These are phyloP conservation scores for Dendrobium officinale DNA, from an alignment of 106 monocot genomes.

Conservation along the genomic window DNA sequence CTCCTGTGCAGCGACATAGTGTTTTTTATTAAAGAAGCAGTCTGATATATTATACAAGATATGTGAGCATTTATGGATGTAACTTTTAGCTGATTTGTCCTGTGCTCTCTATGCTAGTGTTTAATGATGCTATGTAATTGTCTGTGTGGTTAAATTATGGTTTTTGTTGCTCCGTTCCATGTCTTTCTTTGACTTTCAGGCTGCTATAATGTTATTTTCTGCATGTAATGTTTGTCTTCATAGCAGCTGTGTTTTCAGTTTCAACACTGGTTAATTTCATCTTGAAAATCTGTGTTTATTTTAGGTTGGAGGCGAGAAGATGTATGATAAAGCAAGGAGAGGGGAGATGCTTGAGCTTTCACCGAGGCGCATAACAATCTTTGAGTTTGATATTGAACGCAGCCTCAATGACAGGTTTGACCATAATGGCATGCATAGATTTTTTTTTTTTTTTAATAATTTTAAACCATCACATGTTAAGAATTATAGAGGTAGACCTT, in stretches of 20 bases:
- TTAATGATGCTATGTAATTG: neutral
- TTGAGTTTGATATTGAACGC: constrained; percentile 83
- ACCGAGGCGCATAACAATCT: constrained; percentile 86
- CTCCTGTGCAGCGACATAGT: neutral
- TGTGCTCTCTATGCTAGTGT: neutral
- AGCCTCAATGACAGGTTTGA: constrained; percentile 90
- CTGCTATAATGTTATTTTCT: neutral
- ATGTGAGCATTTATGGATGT: neutral
- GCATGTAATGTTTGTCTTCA: neutral
- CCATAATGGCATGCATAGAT: neutral
- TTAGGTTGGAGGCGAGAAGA: constrained; percentile 86
- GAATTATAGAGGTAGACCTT: no score
- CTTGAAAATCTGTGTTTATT: neutral
- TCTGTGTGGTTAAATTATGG: neutral
- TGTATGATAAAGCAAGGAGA: constrained; percentile 97
- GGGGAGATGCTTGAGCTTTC: constrained; percentile 93
- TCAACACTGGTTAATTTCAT: neutral
- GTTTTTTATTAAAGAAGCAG: neutral
- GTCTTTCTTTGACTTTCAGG: neutral
- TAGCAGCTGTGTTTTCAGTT: neutral
- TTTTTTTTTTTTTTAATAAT: neutral
- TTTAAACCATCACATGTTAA: neutral
- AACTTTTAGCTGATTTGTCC: neutral
- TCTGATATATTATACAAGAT: neutral
- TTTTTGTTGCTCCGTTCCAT: neutral